phyloP scores from a whole-genome alignment of 768 basidiomycete species.

The Candolleomyces efflorescens region DNA sequence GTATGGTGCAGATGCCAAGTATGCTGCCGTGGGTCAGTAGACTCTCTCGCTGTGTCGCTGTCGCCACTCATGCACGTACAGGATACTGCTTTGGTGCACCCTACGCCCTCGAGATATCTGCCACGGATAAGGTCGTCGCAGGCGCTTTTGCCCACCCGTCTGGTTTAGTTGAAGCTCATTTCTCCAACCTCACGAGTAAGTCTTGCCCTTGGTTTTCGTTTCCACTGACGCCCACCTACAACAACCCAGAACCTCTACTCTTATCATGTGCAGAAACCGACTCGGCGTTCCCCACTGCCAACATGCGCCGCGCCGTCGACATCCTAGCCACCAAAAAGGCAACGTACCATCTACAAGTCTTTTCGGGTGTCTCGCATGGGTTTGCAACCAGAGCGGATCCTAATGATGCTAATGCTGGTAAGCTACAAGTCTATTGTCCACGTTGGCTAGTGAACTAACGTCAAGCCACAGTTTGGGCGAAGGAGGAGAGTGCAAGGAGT shows the following conservation, averaged over 20 bases:
- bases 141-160: slow-evolving; percentile 61
- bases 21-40: slow-evolving; percentile 33
- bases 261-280: slow-evolving; percentile 42
- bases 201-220: neutral
- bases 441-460: neutral
- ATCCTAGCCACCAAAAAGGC: slow-evolving; percentile 47
- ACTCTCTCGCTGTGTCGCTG: neutral
- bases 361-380: slow-evolving; percentile 46
- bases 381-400: slow-evolving; percentile 46
- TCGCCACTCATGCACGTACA: neutral
- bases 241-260: slow-evolving; percentile 38
- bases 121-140: slow-evolving; percentile 42
- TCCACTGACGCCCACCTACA: too few relatives aligned
- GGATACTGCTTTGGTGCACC: slow-evolving; percentile 58
- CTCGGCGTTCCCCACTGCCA: slow-evolving; percentile 43
- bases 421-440: slow-evolving; percentile 5
- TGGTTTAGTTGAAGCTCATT: slow-evolving; percentile 41
- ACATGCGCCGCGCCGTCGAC: slow-evolving; percentile 52
- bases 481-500: slow-evolving; percentile 52
- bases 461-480: slow-evolving; percentile 47
- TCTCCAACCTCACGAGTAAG: slow-evolving; percentile 47
- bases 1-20: slow-evolving; percentile 44
- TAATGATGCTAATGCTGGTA: slow-evolving; percentile 34
- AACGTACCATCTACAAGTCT: slow-evolving; percentile 53
- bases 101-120: slow-evolving; percentile 42